phyloP scores from a whole-genome alignment of 805 yeast genomes.

The Ogataea trehalophila region DNA sequence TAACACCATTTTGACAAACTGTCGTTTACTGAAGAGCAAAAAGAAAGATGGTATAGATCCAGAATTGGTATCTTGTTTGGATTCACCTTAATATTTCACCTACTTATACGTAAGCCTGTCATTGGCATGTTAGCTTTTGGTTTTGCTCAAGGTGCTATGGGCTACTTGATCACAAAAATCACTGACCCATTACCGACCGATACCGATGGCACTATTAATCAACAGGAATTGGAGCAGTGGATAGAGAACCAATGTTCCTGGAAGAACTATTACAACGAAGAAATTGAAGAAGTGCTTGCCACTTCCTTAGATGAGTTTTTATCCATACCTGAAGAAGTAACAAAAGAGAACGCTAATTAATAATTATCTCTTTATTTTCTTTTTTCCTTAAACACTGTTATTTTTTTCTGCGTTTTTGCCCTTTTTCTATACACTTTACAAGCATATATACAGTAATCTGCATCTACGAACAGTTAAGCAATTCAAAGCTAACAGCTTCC shows the following conservation, averaged over 20 bases:
- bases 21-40: slow-evolving; percentile 38
- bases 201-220: neutral
- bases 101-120: slow-evolving; percentile 39
- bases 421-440: too few relatives aligned
- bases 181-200: slow-evolving; percentile 39
- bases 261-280: slow-evolving; percentile 15
- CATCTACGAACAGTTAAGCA: too few relatives aligned
- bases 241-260: slow-evolving; percentile 12
- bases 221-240: slow-evolving; percentile 6
- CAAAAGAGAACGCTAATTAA: too few relatives aligned
- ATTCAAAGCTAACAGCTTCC: too few relatives aligned
- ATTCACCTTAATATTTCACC: slow-evolving; percentile 45
- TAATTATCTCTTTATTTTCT: too few relatives aligned
- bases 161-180: slow-evolving; percentile 49
- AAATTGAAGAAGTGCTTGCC: neutral
- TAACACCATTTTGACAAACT: slow-evolving; percentile 44
- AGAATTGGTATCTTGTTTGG: slow-evolving; percentile 55
- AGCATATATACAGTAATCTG: too few relatives aligned
- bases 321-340: too few relatives aligned
- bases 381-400: too few relatives aligned
- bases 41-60: slow-evolving; percentile 44
- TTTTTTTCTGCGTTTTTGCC: too few relatives aligned
- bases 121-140: slow-evolving; percentile 45
- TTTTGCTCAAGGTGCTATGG: slow-evolving; percentile 49
- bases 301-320: too few relatives aligned